phyloP scores from a whole-genome alignment of 2,329 filamentous ascomycete genomes.

The Fusarium pininemorale region DNA sequence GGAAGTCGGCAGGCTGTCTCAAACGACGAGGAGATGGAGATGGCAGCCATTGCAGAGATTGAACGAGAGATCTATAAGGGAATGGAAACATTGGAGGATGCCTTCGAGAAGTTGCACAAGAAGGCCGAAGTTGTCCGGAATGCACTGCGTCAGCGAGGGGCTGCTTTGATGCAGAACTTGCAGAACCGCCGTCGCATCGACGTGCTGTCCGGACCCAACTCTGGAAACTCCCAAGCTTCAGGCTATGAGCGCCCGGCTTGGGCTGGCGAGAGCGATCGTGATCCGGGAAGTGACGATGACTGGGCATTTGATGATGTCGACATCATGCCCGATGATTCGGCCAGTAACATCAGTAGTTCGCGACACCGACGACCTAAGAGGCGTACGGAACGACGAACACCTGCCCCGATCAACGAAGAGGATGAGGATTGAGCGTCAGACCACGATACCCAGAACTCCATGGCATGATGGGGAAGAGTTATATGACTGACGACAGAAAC shows the following conservation, averaged over 20 bases:
- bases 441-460: slow-evolving; percentile 3
- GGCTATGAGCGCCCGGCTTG: slow-evolving; percentile 56
- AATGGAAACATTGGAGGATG: slow-evolving; percentile 94
- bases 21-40: slow-evolving; percentile 92
- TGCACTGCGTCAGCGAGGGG: slow-evolving; percentile 81
- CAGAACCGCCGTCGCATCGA: slow-evolving; percentile 68
- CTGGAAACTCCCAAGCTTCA: slow-evolving; percentile 56
- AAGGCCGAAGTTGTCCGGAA: slow-evolving; percentile 84
- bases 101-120: slow-evolving; percentile 89
- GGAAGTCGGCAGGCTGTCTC: slow-evolving; percentile 72
- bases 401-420: slow-evolving; percentile 79
- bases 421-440: slow-evolving; percentile 62
- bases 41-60: slow-evolving; percentile 87
- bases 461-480: neutral
- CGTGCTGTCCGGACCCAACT: slow-evolving; percentile 59
- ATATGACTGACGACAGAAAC: slow-evolving; percentile 31
- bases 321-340: slow-evolving; percentile 80
- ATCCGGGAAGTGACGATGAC: slow-evolving; percentile 65
- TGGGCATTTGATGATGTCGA: slow-evolving; percentile 67
- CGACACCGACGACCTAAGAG: slow-evolving; percentile 73
- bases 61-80: slow-evolving; percentile 92
- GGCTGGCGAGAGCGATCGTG: slow-evolving; percentile 54
- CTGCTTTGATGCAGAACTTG: slow-evolving; percentile 74
- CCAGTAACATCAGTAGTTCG: slow-evolving; percentile 81
- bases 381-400: slow-evolving; percentile 74